Evolutionary conservation across 2,329 filamentous ascomycete genomes (phyloP).

Genomic region (Uncinocarpus reesii): DNA sequence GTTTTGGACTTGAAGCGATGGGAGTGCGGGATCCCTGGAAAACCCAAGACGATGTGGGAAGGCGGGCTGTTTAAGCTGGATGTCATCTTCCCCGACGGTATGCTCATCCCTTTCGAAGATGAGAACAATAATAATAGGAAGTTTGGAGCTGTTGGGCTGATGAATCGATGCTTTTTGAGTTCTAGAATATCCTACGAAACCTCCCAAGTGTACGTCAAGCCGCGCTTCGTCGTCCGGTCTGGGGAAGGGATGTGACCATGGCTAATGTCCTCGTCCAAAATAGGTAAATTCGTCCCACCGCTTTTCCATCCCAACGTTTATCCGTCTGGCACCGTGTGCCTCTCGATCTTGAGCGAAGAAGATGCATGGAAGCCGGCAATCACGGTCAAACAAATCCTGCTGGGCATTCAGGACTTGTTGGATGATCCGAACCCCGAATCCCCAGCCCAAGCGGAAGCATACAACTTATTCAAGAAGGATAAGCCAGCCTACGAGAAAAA

Average conservation of each 20-base stretch:
- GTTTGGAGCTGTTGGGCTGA: neutral
- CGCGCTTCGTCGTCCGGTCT: too few species aligned
- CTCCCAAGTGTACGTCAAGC: slow-evolving; percentile 74
- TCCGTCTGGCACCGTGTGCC: slow-evolving; percentile 90
- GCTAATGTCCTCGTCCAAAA: too few species aligned
- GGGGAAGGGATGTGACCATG: too few species aligned
- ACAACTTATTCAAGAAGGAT: slow-evolving; percentile 93
- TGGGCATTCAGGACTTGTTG: slow-evolving; percentile 90
- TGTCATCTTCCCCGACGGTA: slow-evolving; percentile 86
- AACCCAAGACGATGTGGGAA: slow-evolving; percentile 95
- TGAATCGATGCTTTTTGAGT: slow-evolving; percentile 5
- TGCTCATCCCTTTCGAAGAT: slow-evolving; percentile 24
- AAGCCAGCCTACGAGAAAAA: slow-evolving; percentile 76
- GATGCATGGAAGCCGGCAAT: slow-evolving; percentile 98
- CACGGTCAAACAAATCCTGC: slow-evolving; percentile 92
- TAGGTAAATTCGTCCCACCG: slow-evolving; percentile 91
- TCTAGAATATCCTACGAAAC: slow-evolving; percentile 93
- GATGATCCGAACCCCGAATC: slow-evolving; percentile 96
- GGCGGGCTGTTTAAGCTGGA: slow-evolving; percentile 94
- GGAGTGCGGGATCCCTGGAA: slow-evolving; percentile 94
- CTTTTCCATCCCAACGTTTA: slow-evolving; percentile 99
- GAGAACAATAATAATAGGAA: neutral
- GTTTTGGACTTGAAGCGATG: slow-evolving; percentile 86
- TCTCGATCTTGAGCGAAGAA: slow-evolving; percentile 95
- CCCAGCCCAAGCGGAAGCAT: slow-evolving; percentile 91